phyloP scores from a whole-genome alignment of 176 grass and related monocot species.

The bread wheat (Triticum aestivum) region DNA sequence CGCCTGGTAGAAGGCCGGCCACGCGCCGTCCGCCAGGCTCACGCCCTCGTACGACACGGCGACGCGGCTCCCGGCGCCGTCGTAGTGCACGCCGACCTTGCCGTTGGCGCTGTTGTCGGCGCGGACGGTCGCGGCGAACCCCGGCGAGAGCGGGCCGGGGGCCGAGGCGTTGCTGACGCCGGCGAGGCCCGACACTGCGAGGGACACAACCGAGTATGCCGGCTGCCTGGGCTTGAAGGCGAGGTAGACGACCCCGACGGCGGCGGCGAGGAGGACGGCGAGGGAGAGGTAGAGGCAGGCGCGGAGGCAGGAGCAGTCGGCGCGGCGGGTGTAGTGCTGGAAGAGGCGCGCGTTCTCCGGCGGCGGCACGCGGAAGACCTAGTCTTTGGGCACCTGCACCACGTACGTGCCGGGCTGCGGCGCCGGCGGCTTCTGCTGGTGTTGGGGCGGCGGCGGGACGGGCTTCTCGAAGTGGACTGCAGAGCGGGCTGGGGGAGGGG shows the following conservation, averaged over 20 bases:
- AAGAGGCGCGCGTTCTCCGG: too few species aligned
- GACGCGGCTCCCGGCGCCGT: conserved; percentile 21
- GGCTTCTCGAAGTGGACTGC: too few species aligned
- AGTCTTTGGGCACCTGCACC: too few species aligned
- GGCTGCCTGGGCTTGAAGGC: conserved; percentile 35
- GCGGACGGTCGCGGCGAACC: conserved; percentile 40
- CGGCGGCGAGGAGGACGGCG: conserved; percentile 24
- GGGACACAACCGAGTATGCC: conserved; percentile 32
- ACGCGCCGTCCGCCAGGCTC: conserved; percentile 39
- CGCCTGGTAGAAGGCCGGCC: conserved; percentile 62
- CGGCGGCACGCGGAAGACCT: too few species aligned
- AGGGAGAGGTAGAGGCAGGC: not conserved
- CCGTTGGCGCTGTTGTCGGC: conserved; percentile 60
- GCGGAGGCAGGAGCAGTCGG: too few species aligned
- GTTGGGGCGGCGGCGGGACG: too few species aligned
- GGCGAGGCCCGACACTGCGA: conserved; percentile 42
- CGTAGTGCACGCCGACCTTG: conserved; percentile 50
- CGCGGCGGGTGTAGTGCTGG: too few species aligned
- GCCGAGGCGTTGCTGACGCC: conserved; percentile 21
- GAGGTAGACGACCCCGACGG: conserved; percentile 21
- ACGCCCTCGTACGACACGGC: conserved; percentile 44
- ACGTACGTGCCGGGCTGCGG: too few species aligned
- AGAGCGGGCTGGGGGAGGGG: too few species aligned
- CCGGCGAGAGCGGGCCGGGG: conserved; percentile 33
- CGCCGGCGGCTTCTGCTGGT: too few species aligned